Conservation (phyloP, 2,329 filamentous ascomycete species). For the Coleophoma cylindrospora region DNA sequence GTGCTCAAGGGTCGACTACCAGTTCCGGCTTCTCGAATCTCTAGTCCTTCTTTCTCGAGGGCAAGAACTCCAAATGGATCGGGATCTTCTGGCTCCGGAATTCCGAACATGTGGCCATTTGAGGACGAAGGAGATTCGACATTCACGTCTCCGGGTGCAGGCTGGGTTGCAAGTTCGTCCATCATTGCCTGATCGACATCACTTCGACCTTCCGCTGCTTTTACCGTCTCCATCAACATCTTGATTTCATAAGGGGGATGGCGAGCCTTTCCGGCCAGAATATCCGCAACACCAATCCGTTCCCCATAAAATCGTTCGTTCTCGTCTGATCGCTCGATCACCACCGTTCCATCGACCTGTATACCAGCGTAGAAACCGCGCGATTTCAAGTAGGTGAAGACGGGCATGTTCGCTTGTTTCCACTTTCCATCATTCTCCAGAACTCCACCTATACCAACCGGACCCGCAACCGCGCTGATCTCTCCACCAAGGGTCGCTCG, state of each 20-base stretch:
- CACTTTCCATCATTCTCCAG: slow-evolving; percentile 26
- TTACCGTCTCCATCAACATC: slow-evolving; percentile 65
- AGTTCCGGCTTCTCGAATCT: slow-evolving; percentile 85
- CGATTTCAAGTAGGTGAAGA: slow-evolving; percentile 86
- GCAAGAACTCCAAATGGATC: slow-evolving; percentile 90
- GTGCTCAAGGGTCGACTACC: slow-evolving; percentile 69
- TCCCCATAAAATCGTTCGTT: slow-evolving; percentile 83
- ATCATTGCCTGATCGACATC: slow-evolving; percentile 68
- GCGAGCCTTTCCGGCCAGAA: slow-evolving; percentile 37
- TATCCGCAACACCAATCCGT: slow-evolving; percentile 54
- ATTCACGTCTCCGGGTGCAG: slow-evolving; percentile 72
- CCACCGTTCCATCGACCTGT: slow-evolving; percentile 79
- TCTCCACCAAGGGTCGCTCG: slow-evolving; percentile 79
- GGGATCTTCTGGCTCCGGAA: slow-evolving; percentile 75
- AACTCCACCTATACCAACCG: slow-evolving; percentile 65
- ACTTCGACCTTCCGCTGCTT: slow-evolving; percentile 76
- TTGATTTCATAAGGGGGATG: slow-evolving; percentile 33
- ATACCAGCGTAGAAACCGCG: slow-evolving; percentile 84
- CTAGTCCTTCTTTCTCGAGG: slow-evolving; percentile 82
- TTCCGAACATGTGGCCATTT: slow-evolving; percentile 59
- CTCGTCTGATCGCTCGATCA: slow-evolving; percentile 82
- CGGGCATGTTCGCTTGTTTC: slow-evolving; percentile 61
- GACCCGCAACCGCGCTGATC: slow-evolving; percentile 70
- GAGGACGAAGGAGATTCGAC: slow-evolving; percentile 33
- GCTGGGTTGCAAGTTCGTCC: slow-evolving; percentile 55